Evolutionary conservation across 805 yeast species (phyloP).

Genomic region (Cyberlindnera nakhonratchasimensis): DNA sequence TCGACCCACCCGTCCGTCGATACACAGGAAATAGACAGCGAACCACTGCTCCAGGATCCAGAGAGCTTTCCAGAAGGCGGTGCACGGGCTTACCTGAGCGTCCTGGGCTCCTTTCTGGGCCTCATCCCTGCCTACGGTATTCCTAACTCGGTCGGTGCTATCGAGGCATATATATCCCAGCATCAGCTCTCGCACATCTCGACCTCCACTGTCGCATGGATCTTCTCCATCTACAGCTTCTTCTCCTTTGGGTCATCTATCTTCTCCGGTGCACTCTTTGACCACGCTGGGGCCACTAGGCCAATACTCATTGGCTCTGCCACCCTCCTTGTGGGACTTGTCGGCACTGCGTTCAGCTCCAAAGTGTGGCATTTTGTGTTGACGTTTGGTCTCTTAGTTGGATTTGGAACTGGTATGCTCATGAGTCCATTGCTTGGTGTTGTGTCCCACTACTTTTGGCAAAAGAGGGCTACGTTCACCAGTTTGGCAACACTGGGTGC

Average conservation of each 20-base stretch:
- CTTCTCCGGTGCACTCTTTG: slow-evolving; percentile 44
- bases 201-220: slow-evolving; percentile 52
- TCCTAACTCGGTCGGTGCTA: slow-evolving; percentile 55
- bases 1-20: too few relatives aligned
- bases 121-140: slow-evolving; percentile 50
- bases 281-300: slow-evolving; percentile 39
- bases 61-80: slow-evolving; percentile 53
- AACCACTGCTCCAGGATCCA: neutral
- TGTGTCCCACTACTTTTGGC: slow-evolving; percentile 48
- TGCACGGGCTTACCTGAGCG: slow-evolving; percentile 45
- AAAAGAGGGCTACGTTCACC: slow-evolving; percentile 40
- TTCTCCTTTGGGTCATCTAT: slow-evolving; percentile 31
- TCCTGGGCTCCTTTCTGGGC: slow-evolving; percentile 54
- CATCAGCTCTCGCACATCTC: slow-evolving; percentile 46
- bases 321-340: slow-evolving; percentile 35
- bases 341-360: slow-evolving; percentile 42
- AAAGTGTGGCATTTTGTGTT: slow-evolving; percentile 48
- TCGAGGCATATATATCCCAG: slow-evolving; percentile 52
- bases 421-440: slow-evolving; percentile 50
- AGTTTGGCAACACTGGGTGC: slow-evolving; percentile 49
- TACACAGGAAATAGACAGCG: neutral
- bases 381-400: slow-evolving; percentile 45
- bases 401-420: slow-evolving; percentile 42
- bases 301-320: slow-evolving; percentile 37
- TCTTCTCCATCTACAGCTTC: slow-evolving; percentile 38